phyloP scores from a whole-genome alignment of 73 alveolate genomes.

The Uronychia setigera region DNA sequence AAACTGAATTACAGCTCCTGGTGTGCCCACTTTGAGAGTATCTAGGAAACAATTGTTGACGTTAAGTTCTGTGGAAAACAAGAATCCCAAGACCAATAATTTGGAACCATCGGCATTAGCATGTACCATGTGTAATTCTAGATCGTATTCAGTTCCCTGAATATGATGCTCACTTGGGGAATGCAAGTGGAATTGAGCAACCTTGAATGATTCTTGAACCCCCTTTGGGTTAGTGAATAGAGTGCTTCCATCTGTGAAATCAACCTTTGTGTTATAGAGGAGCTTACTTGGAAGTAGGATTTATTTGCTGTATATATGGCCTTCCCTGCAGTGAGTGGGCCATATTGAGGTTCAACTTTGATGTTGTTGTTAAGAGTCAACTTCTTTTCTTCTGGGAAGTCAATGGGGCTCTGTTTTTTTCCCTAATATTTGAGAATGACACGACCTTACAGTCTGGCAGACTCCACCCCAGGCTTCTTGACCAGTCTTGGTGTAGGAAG shows the following conservation, averaged over 20 bases:
- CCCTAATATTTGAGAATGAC: too few species aligned
- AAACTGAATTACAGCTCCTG: background rate
- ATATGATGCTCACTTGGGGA: conserved; percentile 69
- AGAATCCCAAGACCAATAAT: conserved; percentile 51
- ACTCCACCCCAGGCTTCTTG: too few species aligned
- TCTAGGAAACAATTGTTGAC: background rate
- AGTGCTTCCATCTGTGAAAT: background rate
- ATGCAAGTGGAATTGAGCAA: conserved; percentile 61
- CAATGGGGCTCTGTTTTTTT: background rate
- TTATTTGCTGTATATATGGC: background rate
- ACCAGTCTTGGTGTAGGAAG: too few species aligned
- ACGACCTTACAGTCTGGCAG: too few species aligned
- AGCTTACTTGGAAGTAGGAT: background rate
- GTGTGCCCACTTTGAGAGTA: background rate
- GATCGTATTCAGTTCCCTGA: conserved; percentile 58
- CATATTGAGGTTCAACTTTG: background rate
- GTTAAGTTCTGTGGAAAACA: conserved; percentile 3
- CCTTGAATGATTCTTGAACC: background rate
- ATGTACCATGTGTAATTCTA: conserved; percentile 63
- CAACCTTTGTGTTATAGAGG: background rate
- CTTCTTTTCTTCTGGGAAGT: background rate
- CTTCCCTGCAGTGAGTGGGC: background rate
- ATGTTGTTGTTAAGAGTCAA: background rate
- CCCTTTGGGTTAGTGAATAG: background rate
- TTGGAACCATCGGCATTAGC: conserved; percentile 6